Evolutionary conservation across 139 green algal species (phyloP).

Genomic region (Volvox reticuliferus): DNA sequence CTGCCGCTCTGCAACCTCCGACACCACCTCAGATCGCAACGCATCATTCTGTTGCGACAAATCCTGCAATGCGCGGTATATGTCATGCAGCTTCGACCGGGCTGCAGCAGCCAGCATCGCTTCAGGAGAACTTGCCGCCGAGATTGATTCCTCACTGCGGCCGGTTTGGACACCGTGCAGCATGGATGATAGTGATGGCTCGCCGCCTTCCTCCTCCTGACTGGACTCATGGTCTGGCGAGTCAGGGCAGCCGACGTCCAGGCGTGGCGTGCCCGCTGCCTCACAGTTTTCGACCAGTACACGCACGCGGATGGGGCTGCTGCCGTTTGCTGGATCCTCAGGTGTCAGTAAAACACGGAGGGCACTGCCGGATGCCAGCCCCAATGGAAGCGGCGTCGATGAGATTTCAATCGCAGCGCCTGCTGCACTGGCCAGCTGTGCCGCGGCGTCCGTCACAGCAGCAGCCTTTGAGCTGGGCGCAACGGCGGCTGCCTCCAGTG

Average conservation of each 20-base stretch:
- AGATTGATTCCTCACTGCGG: no score
- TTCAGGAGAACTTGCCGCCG: no score
- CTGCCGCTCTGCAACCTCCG: neutral
- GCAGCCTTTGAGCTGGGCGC: neutral
- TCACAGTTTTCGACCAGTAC: neutral
- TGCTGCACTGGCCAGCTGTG: no score
- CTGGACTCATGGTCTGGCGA: no score
- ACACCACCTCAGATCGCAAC: neutral
- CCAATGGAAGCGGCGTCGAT: neutral
- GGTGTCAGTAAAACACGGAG: neutral
- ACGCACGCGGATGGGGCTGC: neutral
- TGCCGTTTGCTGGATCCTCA: neutral
- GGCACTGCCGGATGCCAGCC: neutral
- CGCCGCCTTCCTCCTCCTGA: neutral
- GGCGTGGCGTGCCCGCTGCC: neutral
- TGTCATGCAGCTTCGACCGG: neutral
- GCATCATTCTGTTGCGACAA: neutral
- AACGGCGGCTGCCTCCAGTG: neutral
- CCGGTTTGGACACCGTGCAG: neutral
- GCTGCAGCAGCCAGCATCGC: neutral
- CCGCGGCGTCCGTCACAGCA: no score
- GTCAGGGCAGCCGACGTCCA: neutral
- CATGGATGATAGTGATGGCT: conserved; percentile 8
- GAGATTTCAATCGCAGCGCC: neutral
- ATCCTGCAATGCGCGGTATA: neutral